phyloP scores from a whole-genome alignment of 140 eudicot species.

The Ambrosia hybrid region DNA sequence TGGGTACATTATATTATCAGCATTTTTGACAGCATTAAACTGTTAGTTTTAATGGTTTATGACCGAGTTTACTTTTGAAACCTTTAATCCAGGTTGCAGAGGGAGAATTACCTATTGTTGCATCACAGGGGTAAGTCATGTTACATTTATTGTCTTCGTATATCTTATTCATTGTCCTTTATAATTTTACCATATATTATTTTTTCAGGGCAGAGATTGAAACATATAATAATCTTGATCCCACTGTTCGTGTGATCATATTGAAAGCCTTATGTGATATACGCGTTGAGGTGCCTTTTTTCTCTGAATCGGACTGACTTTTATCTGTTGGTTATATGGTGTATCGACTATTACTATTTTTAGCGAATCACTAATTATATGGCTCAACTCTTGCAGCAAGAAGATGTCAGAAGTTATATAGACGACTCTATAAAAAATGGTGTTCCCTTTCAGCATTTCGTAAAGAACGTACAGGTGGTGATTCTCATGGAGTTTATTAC shows the following conservation, averaged over 20 bases:
- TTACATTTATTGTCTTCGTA: too few relatives aligned
- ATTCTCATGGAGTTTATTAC: slow-evolving; percentile 88
- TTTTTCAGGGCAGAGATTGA: slow-evolving; percentile 72
- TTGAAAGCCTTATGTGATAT: slow-evolving; percentile 95
- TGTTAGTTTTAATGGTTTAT: not conserved
- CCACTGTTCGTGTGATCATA: slow-evolving; percentile 81
- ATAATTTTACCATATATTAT: slow-evolving; percentile 5
- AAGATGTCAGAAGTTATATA: slow-evolving; percentile 79
- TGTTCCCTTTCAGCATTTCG: slow-evolving; percentile 79
- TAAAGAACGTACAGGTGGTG: slow-evolving; percentile 90
- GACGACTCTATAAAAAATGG: slow-evolving; percentile 82
- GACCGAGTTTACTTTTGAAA: slow-evolving; percentile 12
- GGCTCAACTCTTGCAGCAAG: slow-evolving; percentile 68
- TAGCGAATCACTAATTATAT: slow-evolving; percentile 11
- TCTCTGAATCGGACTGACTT: too few relatives aligned
- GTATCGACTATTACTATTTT: too few relatives aligned
- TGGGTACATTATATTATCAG: slow-evolving; percentile 57
- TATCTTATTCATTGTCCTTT: too few relatives aligned
- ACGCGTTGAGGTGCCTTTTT: slow-evolving; percentile 79
- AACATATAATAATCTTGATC: slow-evolving; percentile 79
- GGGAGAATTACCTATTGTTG: slow-evolving; percentile 90
- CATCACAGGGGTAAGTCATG: slow-evolving; percentile 79
- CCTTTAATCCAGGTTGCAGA: slow-evolving; percentile 75
- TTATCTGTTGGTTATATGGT: too few relatives aligned
- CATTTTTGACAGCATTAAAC: not conserved